Conservation (phyloP, 129 eudicot genomes). For the Daucus carota region DH1_v3.0 NC_030385.2:41499501-41500000, state of each 20-base stretch:
- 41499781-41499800: background rate
- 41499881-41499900: background rate
- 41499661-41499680: conserved; percentile 53
- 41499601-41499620: background rate
- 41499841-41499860: background rate
- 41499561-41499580: conserved; percentile 46
- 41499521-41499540: background rate
- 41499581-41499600: conserved; percentile 22
- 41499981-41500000: background rate
- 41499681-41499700: conserved; percentile 40
- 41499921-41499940: background rate
- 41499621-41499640: background rate
- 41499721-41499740: conserved; percentile 28
- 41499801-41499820: background rate
- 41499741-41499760: conserved; percentile 27
- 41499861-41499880: background rate
- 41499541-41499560: conserved; percentile 23
- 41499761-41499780: conserved; percentile 29
- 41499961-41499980: no score
- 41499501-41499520: conserved; percentile 28
- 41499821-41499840: background rate
- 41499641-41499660: background rate
- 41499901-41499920: background rate
- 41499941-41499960: background rate
- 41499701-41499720: conserved; percentile 28